Conservation (phyloP, 257 asterid genomes). For the Nicotiana otophora region DNA sequence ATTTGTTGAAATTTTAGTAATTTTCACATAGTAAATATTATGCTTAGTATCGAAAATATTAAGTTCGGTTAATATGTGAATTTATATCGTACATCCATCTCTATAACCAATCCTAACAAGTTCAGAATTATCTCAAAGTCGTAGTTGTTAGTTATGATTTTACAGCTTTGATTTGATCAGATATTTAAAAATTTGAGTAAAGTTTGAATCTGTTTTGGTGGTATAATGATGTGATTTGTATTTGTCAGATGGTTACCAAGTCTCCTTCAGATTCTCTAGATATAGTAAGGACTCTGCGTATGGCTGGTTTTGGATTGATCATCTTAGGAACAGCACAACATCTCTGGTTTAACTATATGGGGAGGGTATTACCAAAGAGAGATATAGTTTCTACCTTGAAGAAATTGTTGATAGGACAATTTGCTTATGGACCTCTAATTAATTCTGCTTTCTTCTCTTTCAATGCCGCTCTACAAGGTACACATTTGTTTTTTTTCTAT, state of each 20-base stretch:
- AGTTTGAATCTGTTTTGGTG: background rate
- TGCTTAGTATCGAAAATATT: background rate
- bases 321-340: constrained; percentile 79
- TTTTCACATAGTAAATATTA: background rate
- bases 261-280: constrained; percentile 45
- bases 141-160: background rate
- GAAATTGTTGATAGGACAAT: constrained; percentile 74
- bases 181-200: background rate
- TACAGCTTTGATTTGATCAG: background rate
- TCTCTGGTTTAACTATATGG: constrained; percentile 71
- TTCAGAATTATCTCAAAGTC: background rate
- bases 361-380: constrained; percentile 50
- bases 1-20: background rate
- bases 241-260: constrained; percentile 57
- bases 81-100: no score
- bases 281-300: constrained; percentile 54
- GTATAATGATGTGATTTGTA: background rate
- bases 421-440: constrained; percentile 50
- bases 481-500: background rate
- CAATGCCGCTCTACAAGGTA: constrained; percentile 87
- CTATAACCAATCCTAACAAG: no score
- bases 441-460: constrained; percentile 60
- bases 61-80: background rate
- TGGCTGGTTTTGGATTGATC: constrained; percentile 72
- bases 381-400: constrained; percentile 62